phyloP scores from a whole-genome alignment of 257 asterid genomes.

The Cynanchum wilfordii region DNA sequence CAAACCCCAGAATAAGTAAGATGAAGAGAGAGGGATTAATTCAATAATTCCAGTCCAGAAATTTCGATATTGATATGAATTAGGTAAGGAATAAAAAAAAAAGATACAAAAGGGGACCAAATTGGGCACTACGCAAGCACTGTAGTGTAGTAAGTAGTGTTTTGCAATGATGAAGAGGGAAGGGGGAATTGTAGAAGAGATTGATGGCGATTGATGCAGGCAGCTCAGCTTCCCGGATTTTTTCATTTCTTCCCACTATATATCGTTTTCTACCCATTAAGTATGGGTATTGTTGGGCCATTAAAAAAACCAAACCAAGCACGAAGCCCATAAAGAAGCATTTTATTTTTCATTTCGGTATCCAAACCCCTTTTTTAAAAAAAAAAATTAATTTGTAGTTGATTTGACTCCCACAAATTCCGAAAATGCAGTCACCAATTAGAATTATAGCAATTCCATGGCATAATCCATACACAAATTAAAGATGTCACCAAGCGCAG shows the following conservation, averaged over 20 bases:
- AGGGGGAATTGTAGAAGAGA: not conserved
- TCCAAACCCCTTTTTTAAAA: too few species aligned
- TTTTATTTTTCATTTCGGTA: too few species aligned
- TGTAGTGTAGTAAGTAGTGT: too few species aligned
- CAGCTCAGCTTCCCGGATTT: slow-evolving; percentile 1
- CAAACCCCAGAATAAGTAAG: not conserved
- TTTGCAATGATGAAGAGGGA: too few species aligned
- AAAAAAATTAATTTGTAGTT: too few species aligned
- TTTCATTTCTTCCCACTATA: not conserved
- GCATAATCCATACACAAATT: too few species aligned
- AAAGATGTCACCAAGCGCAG: too few species aligned
- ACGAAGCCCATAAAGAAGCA: not conserved
- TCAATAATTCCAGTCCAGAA: not conserved
- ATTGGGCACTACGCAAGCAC: not conserved
- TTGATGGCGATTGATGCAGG: not conserved
- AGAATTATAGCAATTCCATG: too few species aligned
- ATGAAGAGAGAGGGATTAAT: not conserved
- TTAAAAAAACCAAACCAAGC: too few species aligned
- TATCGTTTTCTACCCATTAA: not conserved
- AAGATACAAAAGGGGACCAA: not conserved
- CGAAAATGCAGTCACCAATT: too few species aligned
- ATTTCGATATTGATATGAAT: not conserved
- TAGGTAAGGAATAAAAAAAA: not conserved
- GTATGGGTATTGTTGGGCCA: not conserved
- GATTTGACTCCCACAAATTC: too few species aligned